Conservation (phyloP, 2,329 filamentous ascomycete genomes). For the Colletotrichum navitas region DNA sequence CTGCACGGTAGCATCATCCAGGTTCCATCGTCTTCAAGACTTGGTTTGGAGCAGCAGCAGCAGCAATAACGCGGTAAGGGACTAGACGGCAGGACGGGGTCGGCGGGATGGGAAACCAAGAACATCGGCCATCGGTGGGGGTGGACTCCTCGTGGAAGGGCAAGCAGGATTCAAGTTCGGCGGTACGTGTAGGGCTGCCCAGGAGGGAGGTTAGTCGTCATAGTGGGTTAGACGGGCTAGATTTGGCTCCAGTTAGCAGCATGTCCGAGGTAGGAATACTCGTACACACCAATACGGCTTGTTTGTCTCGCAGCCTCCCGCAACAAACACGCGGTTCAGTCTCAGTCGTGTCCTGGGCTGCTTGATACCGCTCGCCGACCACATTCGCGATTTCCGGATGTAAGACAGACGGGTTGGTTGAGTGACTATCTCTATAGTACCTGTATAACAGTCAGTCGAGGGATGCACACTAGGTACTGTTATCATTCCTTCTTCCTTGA, state of each 20-base stretch:
- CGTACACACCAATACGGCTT: neutral
- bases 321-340: neutral
- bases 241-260: conserved; percentile 28
- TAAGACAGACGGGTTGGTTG: neutral
- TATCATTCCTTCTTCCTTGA: neutral
- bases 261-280: neutral
- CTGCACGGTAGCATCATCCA: conserved; percentile 36
- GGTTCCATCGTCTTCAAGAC: conserved; percentile 6
- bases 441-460: neutral
- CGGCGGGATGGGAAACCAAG: neutral
- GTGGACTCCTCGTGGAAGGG: neutral
- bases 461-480: neutral
- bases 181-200: conserved; percentile 22
- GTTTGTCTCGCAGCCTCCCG: neutral
- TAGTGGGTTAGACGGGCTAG: conserved; percentile 26
- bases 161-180: conserved; percentile 27
- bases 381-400: neutral
- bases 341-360: neutral
- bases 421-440: too few relatives aligned
- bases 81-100: conserved; percentile 6
- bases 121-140: neutral
- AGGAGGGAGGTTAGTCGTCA: conserved; percentile 24
- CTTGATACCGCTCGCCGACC: neutral
- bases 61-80: neutral
- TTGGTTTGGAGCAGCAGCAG: neutral